Conservation (phyloP, 306 rosid genomes). For the Gastrolobium bilobum region DNA sequence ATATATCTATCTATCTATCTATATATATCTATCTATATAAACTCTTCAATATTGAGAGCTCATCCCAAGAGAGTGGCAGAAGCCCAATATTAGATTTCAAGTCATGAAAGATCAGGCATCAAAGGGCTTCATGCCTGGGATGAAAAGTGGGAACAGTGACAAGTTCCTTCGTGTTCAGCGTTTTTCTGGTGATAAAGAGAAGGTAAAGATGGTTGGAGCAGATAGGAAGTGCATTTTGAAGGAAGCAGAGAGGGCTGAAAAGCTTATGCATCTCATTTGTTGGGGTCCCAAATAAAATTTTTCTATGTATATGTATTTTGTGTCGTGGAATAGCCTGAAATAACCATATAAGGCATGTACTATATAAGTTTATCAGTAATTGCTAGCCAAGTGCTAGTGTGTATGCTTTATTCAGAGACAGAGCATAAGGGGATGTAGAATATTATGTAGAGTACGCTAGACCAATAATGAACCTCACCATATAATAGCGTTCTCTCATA, state of each 20-base stretch:
- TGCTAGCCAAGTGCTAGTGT: not conserved
- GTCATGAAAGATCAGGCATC: slow-evolving; percentile 42
- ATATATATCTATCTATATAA: not conserved
- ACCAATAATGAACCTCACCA: not conserved
- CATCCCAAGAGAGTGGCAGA: not conserved
- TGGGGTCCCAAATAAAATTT: slow-evolving; percentile 41
- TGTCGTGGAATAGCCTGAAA: not conserved
- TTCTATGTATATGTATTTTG: not conserved
- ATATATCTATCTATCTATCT: too few species aligned
- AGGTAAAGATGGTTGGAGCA: slow-evolving; percentile 17
- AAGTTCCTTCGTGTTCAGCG: not conserved
- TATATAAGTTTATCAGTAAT: not conserved
- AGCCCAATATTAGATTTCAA: not conserved
- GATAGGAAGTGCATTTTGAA: slow-evolving; percentile 19
- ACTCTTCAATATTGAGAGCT: not conserved
- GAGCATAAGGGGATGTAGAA: not conserved
- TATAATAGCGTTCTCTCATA: slow-evolving; percentile 13
- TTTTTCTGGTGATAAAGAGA: slow-evolving; percentile 24
- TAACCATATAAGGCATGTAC: not conserved
- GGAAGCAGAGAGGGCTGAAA: slow-evolving; percentile 47
- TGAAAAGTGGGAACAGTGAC: slow-evolving; percentile 1
- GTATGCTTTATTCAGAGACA: not conserved
- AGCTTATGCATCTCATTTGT: slow-evolving; percentile 42
- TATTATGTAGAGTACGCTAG: not conserved
- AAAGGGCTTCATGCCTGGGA: slow-evolving; percentile 25